Conservation (phyloP, 2,329 filamentous ascomycete species). For the Calonectria fujianensis region DNA sequence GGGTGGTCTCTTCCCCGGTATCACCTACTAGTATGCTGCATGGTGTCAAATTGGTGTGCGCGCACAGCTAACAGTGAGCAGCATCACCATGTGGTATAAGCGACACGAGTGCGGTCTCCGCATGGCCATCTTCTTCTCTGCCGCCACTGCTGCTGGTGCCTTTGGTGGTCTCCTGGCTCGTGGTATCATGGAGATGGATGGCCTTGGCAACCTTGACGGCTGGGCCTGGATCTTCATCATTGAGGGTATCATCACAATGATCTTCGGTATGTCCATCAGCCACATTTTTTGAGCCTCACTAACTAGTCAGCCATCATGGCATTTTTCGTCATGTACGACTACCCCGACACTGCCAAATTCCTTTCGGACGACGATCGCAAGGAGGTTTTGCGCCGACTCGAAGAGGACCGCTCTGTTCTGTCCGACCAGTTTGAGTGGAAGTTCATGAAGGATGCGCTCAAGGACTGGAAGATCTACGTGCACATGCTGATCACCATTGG, state of each 20-base stretch:
- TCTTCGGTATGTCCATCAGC: constrained; percentile 58
- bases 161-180: constrained; percentile 78
- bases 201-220: constrained; percentile 70
- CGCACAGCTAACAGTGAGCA: constrained; percentile 37
- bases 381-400: constrained; percentile 65
- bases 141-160: constrained; percentile 76
- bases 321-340: constrained; percentile 75
- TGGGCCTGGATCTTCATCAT: constrained; percentile 91
- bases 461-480: constrained; percentile 74
- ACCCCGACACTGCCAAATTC: constrained; percentile 72
- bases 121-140: constrained; percentile 76
- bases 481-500: constrained; percentile 79
- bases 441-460: constrained; percentile 73
- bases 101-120: constrained; percentile 77
- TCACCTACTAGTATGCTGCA: constrained; percentile 70
- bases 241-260: constrained; percentile 72
- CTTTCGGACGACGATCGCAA: constrained; percentile 65
- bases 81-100: constrained; percentile 75
- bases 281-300: constrained; percentile 10
- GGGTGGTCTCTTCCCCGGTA: constrained; percentile 77
- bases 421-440: constrained; percentile 76
- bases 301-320: constrained; percentile 64
- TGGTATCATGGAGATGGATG: constrained; percentile 75
- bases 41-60: background rate
- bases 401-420: constrained; percentile 65